A percentile compares a stretch with the other conserved stretches of the same genome.
These are phyloP conservation scores for Cladosporium sp. DNA, from an alignment of 2,329 filamentous ascomycete species.

Conservation along the genomic window DNA sequence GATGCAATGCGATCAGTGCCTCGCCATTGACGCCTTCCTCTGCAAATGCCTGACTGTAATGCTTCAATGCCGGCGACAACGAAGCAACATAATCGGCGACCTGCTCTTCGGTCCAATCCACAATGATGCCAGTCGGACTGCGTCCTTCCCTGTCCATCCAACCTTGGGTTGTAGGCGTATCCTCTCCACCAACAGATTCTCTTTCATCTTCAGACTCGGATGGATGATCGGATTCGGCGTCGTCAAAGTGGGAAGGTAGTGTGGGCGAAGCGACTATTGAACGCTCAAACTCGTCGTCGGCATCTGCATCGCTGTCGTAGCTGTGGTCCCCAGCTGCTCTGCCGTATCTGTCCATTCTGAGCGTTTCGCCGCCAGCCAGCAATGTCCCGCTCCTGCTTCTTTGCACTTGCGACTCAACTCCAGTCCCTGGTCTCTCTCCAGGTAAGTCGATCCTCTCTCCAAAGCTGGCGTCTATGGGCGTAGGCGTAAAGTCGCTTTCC, in stretches of 20 bases:
- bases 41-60: slow-evolving; percentile 39
- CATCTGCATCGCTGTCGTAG: slow-evolving; percentile 73
- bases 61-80: slow-evolving; percentile 27
- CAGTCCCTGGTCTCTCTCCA: slow-evolving; percentile 15
- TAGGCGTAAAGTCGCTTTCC: slow-evolving; percentile 27
- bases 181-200: slow-evolving; percentile 47
- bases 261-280: slow-evolving; percentile 63
- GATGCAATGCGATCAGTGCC: slow-evolving; percentile 78
- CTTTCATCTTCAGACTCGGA: slow-evolving; percentile 43
- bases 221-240: slow-evolving; percentile 55
- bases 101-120: slow-evolving; percentile 79
- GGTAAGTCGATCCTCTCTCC: slow-evolving; percentile 22
- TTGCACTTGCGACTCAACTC: background rate
- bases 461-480: slow-evolving; percentile 30
- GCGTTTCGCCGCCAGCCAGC: background rate
- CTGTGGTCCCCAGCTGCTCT: slow-evolving; percentile 33
- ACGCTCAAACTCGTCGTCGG: slow-evolving; percentile 78
- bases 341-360: slow-evolving; percentile 30
- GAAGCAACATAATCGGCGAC: slow-evolving; percentile 77
- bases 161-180: slow-evolving; percentile 65
- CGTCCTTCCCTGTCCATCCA: slow-evolving; percentile 31
- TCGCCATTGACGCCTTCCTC: slow-evolving; percentile 95
- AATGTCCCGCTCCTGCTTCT: slow-evolving; percentile 4
- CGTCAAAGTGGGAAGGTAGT: slow-evolving; percentile 60
- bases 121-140: slow-evolving; percentile 69